These are phyloP conservation scores for Botryotinia calthae DNA, from an alignment of 2,329 filamentous ascomycete species.

Conservation along the genomic window DNA sequence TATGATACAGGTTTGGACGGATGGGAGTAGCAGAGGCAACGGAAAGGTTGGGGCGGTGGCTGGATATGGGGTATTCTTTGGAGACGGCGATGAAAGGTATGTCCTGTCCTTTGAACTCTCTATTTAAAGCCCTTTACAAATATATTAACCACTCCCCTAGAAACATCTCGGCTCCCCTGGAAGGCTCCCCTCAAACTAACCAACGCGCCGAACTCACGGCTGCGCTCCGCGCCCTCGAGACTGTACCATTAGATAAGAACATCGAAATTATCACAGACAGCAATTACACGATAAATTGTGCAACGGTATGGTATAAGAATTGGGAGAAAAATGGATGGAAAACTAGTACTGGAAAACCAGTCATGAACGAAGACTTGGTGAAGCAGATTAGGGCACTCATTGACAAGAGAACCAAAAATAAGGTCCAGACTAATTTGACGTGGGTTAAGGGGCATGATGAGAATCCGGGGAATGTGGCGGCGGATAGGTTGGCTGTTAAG, in stretches of 20 bases:
- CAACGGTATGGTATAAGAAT: conserved; percentile 75
- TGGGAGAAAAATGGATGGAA: conserved; percentile 79
- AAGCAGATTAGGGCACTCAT: conserved; percentile 69
- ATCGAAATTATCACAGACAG: conserved; percentile 86
- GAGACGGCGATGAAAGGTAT: conserved; percentile 53
- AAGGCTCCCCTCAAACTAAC: conserved; percentile 69
- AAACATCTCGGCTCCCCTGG: conserved; percentile 46
- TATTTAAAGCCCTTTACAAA: background rate
- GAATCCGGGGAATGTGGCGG: conserved; percentile 72
- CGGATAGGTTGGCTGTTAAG: conserved; percentile 72
- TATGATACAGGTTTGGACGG: conserved; percentile 54
- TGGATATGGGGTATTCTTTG: conserved; percentile 65
- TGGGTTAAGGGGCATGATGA: conserved; percentile 88
- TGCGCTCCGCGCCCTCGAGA: conserved; percentile 77
- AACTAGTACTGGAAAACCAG: conserved; percentile 65
- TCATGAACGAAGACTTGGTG: conserved; percentile 86
- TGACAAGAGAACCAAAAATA: conserved; percentile 60
- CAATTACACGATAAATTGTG: conserved; percentile 85
- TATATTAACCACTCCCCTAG: conserved; percentile 39
- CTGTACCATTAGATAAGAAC: conserved; percentile 63
- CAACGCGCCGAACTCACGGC: conserved; percentile 94
- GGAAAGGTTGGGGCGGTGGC: conserved; percentile 54
- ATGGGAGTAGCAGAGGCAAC: conserved; percentile 60
- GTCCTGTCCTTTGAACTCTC: conserved; percentile 24
- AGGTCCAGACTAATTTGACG: conserved; percentile 65